Evolutionary conservation across 345 rosid genomes (phyloP).

Genomic region (Murraya koenigii): DNA sequence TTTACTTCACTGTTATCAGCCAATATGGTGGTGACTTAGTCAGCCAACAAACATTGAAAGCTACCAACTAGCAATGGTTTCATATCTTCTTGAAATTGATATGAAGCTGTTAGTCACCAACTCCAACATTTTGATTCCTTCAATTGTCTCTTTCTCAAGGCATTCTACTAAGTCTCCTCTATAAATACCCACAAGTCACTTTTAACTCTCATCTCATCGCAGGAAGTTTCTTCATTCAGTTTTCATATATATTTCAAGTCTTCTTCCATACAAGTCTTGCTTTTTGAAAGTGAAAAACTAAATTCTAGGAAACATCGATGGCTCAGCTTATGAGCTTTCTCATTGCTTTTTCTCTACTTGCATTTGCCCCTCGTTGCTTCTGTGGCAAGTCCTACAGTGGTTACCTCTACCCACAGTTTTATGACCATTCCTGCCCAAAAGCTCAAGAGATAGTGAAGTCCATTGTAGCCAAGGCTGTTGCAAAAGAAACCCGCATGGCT

Average conservation of each 20-base stretch:
- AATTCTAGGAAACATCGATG: constrained; percentile 24
- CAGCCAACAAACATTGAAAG: constrained; percentile 20
- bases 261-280: constrained; percentile 4
- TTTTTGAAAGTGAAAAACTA: constrained; percentile 10
- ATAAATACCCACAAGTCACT: constrained; percentile 30
- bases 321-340: constrained; percentile 32
- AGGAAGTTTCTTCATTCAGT: not conserved
- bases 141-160: constrained; percentile 21
- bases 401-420: constrained; percentile 52
- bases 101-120: constrained; percentile 32
- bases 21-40: constrained; percentile 18
- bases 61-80: constrained; percentile 34
- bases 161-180: constrained; percentile 13
- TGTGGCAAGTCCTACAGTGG: constrained; percentile 30
- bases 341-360: constrained; percentile 43
- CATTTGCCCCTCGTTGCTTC: constrained; percentile 45
- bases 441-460: constrained; percentile 51
- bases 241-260: constrained; percentile 1
- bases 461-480: constrained; percentile 56
- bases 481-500: constrained; percentile 68
- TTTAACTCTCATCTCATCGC: constrained; percentile 17
- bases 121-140: constrained; percentile 31
- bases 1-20: not conserved
- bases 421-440: constrained; percentile 65
- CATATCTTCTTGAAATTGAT: constrained; percentile 3